Percentiles rank a stretch among this genome's conserved stretches.
Evolutionary conservation across 2,329 filamentous ascomycete genomes (phyloP).

Genomic region (Cercospora janseana): DNA sequence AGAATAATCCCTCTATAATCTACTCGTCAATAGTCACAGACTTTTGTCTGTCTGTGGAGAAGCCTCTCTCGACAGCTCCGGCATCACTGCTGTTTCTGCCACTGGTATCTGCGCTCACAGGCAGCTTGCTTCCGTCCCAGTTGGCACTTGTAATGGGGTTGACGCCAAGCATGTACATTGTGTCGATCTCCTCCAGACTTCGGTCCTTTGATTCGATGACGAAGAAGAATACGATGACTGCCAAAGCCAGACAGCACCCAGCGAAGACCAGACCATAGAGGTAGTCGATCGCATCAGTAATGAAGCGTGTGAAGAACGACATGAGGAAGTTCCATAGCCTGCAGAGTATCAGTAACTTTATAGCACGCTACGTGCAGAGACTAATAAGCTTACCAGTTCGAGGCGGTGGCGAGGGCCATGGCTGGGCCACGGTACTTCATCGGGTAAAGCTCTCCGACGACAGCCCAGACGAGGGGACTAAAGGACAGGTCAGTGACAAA

Average conservation of each 20-base stretch:
- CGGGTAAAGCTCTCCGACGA: conserved; percentile 39
- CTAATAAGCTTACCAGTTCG: conserved; percentile 45
- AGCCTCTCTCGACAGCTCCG: conserved; percentile 17
- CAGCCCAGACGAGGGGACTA: conserved; percentile 36
- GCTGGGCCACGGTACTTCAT: conserved; percentile 43
- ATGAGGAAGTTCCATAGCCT: conserved; percentile 33
- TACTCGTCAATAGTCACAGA: conserved; percentile 26
- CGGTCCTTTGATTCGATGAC: conserved; percentile 41
- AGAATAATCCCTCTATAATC: background rate
- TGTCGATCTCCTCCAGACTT: conserved; percentile 43
- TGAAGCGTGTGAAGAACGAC: conserved; percentile 42
- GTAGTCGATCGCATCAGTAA: conserved; percentile 41
- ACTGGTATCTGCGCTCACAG: conserved; percentile 28
- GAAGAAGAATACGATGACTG: conserved; percentile 42
- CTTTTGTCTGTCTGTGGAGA: conserved; percentile 18
- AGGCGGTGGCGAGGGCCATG: conserved; percentile 47
- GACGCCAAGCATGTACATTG: conserved; percentile 41
- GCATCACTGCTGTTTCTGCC: conserved; percentile 26
- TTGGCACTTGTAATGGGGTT: conserved; percentile 34
- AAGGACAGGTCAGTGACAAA: background rate
- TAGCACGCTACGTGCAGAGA: too few species aligned
- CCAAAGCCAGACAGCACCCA: conserved; percentile 37
- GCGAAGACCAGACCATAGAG: conserved; percentile 44
- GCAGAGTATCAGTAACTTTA: background rate
- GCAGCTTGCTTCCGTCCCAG: conserved; percentile 36